phyloP scores from a whole-genome alignment of 2,329 filamentous ascomycete genomes.

The Paecilomyces sp. region DNA sequence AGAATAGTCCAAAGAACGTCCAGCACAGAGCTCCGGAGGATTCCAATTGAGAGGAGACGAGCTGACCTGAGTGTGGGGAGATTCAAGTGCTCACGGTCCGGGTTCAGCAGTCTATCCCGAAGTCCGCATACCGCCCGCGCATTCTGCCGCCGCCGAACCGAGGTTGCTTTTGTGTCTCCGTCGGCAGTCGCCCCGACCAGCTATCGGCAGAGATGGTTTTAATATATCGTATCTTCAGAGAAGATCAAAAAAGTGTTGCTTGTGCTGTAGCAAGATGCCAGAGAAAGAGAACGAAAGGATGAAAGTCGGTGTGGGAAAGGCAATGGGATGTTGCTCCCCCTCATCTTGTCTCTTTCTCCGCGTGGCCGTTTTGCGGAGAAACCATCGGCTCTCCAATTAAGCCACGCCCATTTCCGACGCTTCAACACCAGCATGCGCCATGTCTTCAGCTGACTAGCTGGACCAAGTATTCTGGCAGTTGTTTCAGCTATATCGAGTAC shows the following conservation, averaged over 20 bases:
- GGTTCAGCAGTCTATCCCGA: conserved; percentile 11
- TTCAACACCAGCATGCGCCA: not conserved
- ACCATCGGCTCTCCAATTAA: not conserved
- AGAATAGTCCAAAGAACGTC: not conserved
- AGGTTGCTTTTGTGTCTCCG: conserved; percentile 15
- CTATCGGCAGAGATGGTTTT: not conserved
- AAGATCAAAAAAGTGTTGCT: not conserved
- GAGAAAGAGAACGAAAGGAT: not conserved
- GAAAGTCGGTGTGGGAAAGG: not conserved
- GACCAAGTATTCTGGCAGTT: not conserved
- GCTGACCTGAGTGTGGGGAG: conserved; percentile 11
- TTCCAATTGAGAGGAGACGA: not conserved
- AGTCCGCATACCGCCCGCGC: conserved; percentile 22
- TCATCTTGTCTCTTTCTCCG: not conserved
- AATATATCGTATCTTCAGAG: not conserved
- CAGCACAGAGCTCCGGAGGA: not conserved
- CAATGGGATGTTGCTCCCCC: not conserved
- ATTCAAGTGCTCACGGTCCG: not conserved
- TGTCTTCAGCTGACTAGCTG: not conserved
- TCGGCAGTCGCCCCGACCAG: not conserved
- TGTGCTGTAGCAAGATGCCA: not conserved
- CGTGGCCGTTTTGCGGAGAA: not conserved
- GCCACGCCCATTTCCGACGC: not conserved
- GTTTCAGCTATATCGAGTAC: not conserved
- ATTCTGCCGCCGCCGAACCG: conserved; percentile 28